Conservation (phyloP, 345 rosid genomes). For the Linum tenue region DNA sequence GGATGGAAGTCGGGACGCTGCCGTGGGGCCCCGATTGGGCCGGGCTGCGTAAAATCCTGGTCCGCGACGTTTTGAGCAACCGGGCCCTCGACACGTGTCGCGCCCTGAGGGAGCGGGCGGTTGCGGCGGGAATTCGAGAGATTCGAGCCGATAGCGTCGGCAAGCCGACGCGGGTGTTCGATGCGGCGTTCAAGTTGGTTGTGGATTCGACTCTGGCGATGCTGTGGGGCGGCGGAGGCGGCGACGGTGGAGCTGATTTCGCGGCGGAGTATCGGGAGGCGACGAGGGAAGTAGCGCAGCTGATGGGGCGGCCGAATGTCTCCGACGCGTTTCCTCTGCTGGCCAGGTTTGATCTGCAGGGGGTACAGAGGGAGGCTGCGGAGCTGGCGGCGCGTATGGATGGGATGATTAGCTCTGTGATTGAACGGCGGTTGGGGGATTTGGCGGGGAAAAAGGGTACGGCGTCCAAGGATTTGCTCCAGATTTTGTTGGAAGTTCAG, state of each 20-base stretch:
- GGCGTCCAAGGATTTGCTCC: slow-evolving; percentile 21
- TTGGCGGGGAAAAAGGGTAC: too few species aligned
- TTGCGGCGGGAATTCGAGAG: neutral
- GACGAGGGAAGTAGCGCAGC: slow-evolving; percentile 15
- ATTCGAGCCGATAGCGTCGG: neutral
- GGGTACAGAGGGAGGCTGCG: slow-evolving; percentile 14
- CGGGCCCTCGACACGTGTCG: neutral
- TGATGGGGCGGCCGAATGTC: slow-evolving; percentile 36
- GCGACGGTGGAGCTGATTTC: slow-evolving; percentile 10
- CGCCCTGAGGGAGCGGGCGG: neutral
- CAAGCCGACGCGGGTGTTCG: slow-evolving; percentile 30
- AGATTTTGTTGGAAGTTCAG: slow-evolving; percentile 19
- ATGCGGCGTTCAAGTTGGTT: slow-evolving; percentile 23
- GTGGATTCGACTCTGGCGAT: slow-evolving; percentile 43
- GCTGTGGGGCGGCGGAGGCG: slow-evolving; percentile 16
- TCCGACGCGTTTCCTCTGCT: slow-evolving; percentile 42
- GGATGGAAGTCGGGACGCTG: neutral
- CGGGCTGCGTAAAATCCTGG: neutral
- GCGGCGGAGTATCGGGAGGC: slow-evolving; percentile 26
- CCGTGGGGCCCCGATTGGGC: neutral
- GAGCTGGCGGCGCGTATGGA: too few species aligned
- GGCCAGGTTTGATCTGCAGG: slow-evolving; percentile 1
- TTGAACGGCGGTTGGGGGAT: too few species aligned
- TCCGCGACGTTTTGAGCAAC: neutral
- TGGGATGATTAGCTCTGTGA: too few species aligned